Base-by-base conservation (phyloP, 2,329 filamentous ascomycete genomes). In the Truncatella angustata region DNA sequence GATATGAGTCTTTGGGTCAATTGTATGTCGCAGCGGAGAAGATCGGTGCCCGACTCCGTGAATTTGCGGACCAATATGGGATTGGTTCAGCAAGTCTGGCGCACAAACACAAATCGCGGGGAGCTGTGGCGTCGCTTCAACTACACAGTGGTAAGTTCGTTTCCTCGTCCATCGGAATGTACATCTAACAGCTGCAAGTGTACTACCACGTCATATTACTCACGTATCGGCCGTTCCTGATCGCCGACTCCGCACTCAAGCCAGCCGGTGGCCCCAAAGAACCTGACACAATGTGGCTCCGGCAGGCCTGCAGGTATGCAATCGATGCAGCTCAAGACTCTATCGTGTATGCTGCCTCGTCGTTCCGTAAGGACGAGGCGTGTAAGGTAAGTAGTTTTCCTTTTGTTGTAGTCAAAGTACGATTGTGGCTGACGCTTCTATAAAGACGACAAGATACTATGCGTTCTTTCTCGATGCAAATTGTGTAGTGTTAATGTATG, bases 301-400 rank as follows among this genome's bases (percentile, higher is more conserved):
- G 64, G 37, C 63, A 64, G 24, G 64, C 64, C 1, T 66, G 64
- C 40, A 51, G 64, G 45, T 56, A 61, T 23, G 64, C 64, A 1
- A 61, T 58, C 24, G 62, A 66, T 40, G 61, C 64, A 7, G 64
- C 64, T 5, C 64, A 66, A 35, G 64, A 66, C 50, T 58, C 59
- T 11, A 56, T 64, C 16, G 52, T 62, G 11, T 63, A 60, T 24
- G 53, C 39, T 32, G 55, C 43, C 50, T 49, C 26, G 43, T 52
- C 42, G 42, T 48, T 58, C 11, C 44, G 46, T 7, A 51, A 56
- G 46, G 40, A 54, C 30, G 56, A 55, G 9, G 32, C 32, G 4
- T 57, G 54, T 24, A 51, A 54, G 50, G 53, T 54, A 39, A 45
- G 49, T 35, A 7, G 11, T 6, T 18, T 21, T 16, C 35, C 18